phyloP scores from a whole-genome alignment of 805 yeast genomes.

The Candida succiphila region DNA sequence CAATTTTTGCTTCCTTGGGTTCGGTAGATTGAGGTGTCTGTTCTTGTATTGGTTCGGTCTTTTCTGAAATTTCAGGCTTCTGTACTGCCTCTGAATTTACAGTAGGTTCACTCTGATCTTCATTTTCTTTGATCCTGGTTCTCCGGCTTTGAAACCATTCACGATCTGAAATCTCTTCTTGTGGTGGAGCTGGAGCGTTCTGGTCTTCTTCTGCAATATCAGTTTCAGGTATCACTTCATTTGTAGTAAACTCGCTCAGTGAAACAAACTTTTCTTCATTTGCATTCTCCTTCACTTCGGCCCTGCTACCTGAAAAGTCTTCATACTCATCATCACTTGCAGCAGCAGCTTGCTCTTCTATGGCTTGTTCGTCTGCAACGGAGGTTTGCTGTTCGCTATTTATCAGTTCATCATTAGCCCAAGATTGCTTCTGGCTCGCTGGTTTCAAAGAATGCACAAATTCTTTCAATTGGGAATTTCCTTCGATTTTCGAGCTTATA shows the following conservation, averaged over 20 bases:
- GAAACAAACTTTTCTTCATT: slow-evolving; percentile 32
- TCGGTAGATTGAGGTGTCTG: slow-evolving; percentile 1
- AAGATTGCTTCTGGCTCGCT: slow-evolving; percentile 54
- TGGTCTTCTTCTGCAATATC: slow-evolving; percentile 11
- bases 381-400: slow-evolving; percentile 38
- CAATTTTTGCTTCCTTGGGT: slow-evolving; percentile 7
- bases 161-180: slow-evolving; percentile 53
- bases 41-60: slow-evolving; percentile 3
- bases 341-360: slow-evolving; percentile 17
- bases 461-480: slow-evolving; percentile 64
- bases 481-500: slow-evolving; percentile 53
- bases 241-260: slow-evolving; percentile 6
- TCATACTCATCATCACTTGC: slow-evolving; percentile 47
- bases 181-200: slow-evolving; percentile 12
- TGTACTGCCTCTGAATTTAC: slow-evolving; percentile 3
- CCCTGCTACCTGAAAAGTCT: slow-evolving; percentile 7
- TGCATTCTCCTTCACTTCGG: slow-evolving; percentile 1
- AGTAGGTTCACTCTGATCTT: slow-evolving; percentile 7
- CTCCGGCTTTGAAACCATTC: slow-evolving; percentile 82
- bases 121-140: slow-evolving; percentile 50
- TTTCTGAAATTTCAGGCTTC: slow-evolving; percentile 1
- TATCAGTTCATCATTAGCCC: slow-evolving; percentile 57
- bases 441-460: slow-evolving; percentile 81
- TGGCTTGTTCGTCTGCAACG: slow-evolving; percentile 22
- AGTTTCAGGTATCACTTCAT: slow-evolving; percentile 1